A percentile compares a stretch with the other conserved stretches of the same genome.
Evolutionary conservation across 1,139 yeast genomes (phyloP).

Genomic region (Protomyces lactucae-debilis): DNA sequence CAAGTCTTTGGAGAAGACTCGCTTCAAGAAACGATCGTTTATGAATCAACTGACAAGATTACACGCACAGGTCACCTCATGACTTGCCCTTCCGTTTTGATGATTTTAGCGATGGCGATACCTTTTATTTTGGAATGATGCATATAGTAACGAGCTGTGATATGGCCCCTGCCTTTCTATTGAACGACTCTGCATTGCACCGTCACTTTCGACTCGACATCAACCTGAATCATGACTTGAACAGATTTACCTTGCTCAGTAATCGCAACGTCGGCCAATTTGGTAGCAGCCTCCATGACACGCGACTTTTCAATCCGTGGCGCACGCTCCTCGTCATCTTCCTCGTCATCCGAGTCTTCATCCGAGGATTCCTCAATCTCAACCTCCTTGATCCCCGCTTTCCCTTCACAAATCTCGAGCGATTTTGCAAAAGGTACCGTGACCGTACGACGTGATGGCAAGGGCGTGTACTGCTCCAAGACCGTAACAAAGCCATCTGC

Average conservation of each 20-base stretch:
- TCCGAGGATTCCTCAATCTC: slow-evolving; percentile 38
- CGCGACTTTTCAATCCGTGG: slow-evolving; percentile 73
- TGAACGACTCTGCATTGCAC: slow-evolving; percentile 65
- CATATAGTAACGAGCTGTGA: too few species aligned
- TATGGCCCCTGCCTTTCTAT: background rate
- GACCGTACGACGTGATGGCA: slow-evolving; percentile 79
- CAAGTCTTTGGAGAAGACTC: too few species aligned
- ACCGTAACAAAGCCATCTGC: slow-evolving; percentile 71
- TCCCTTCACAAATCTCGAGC: slow-evolving; percentile 79
- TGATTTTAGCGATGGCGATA: background rate
- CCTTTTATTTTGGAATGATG: background rate
- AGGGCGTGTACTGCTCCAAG: slow-evolving; percentile 78
- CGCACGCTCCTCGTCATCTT: slow-evolving; percentile 58
- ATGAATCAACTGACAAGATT: too few species aligned
- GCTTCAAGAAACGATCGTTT: too few species aligned
- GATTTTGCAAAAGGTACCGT: slow-evolving; percentile 53
- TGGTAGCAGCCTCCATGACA: slow-evolving; percentile 55
- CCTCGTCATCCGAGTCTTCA: slow-evolving; percentile 28
- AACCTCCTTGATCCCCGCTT: slow-evolving; percentile 66
- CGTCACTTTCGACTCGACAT: slow-evolving; percentile 76
- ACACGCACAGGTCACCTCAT: too few species aligned
- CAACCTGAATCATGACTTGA: slow-evolving; percentile 77
- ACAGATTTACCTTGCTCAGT: slow-evolving; percentile 62
- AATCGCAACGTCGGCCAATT: slow-evolving; percentile 73
- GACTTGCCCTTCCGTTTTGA: too few species aligned